Base-by-base conservation (phyloP, 1,139 yeast genomes). In the Debaryomycetaceae sp. region DNA sequence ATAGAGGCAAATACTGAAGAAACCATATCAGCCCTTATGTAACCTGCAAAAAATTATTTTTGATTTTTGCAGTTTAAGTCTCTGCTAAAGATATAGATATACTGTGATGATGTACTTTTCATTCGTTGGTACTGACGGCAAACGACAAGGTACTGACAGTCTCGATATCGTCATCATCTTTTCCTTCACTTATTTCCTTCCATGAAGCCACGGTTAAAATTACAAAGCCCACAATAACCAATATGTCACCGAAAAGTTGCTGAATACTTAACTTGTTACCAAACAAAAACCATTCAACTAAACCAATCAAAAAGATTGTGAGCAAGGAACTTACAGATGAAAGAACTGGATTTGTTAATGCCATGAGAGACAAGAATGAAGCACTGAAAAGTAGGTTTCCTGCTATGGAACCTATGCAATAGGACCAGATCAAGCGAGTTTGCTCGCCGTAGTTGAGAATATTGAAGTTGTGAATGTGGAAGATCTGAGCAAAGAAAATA, bases 301-400 rank as follows among this genome's bases (percentile, higher is more conserved):
- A 40, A 0, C 96, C 95, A 35, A 88, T 94, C 43, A 87, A 63
- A 49, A 87, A 76, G 16, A 89, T 88, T 0, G 95, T 86, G 39
- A 87, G 68, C 43, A 88, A 63, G 0, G 95, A 81, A 31, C 92
- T 83, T 8, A 88, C 96, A 0, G 92, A 81, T 1, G 95, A 84
- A 38, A 88, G 70, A 2, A 88, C 95, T 0, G 96, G 96, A 13
- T 87, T 81, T 0, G 96, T 88, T 43, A 88, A 72, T 1, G 95
- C 83, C 85, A 87, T 86, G 48, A 88, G 67, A 2, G 89, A 76
- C 46, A 88, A 70, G 52, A 88, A 87, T 33, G 85, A 71, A 3
- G 87, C 85, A 35, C 88, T 82, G 56, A 86, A 88, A 1, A 77
- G 51, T 49, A 86, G 67, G 56, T 88, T 88, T 15, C 85, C 73